Evolutionary conservation across 768 basidiomycete species (phyloP).

Genomic region (Antrodiella citrinella): DNA sequence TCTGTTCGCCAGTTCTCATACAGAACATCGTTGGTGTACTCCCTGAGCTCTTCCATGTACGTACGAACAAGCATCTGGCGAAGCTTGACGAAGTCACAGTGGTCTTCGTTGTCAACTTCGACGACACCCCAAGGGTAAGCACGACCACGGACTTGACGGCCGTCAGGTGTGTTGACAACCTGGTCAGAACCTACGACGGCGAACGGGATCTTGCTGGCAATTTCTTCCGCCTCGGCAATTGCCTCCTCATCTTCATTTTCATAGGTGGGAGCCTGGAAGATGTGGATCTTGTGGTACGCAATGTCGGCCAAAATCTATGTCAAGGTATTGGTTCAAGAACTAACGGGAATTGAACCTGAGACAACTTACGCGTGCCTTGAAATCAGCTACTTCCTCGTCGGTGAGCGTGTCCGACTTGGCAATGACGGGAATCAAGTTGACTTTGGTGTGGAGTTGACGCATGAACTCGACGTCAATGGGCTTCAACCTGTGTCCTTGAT

Average conservation of each 20-base stretch:
- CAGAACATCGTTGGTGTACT: slow-evolving; percentile 91
- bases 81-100: slow-evolving; percentile 99
- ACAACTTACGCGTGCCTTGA: slow-evolving; percentile 87
- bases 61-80: slow-evolving; percentile 99
- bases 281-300: slow-evolving; percentile 90
- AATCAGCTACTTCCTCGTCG: slow-evolving; percentile 87
- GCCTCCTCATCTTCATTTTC: slow-evolving; percentile 99
- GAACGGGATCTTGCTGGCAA: slow-evolving; percentile 96
- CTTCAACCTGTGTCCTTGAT: slow-evolving; percentile 61
- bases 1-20: slow-evolving; percentile 99
- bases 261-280: slow-evolving; percentile 96
- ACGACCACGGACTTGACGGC: slow-evolving; percentile 89
- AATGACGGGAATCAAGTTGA: slow-evolving; percentile 97
- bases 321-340: too few relatives aligned
- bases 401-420: slow-evolving; percentile 98
- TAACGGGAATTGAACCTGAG: too few relatives aligned
- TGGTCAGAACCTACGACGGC: slow-evolving; percentile 94
- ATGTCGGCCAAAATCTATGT: slow-evolving; percentile 86
- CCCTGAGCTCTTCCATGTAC: slow-evolving; percentile 98
- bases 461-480: slow-evolving; percentile 99
- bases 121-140: slow-evolving; percentile 98
- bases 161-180: slow-evolving; percentile 75
- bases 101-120: slow-evolving; percentile 98
- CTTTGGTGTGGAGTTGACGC: slow-evolving; percentile 93
- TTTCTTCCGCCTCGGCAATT: slow-evolving; percentile 94